Conservation (phyloP, 2,329 filamentous ascomycete genomes). For the Pestalotiopsis sp. region DNA sequence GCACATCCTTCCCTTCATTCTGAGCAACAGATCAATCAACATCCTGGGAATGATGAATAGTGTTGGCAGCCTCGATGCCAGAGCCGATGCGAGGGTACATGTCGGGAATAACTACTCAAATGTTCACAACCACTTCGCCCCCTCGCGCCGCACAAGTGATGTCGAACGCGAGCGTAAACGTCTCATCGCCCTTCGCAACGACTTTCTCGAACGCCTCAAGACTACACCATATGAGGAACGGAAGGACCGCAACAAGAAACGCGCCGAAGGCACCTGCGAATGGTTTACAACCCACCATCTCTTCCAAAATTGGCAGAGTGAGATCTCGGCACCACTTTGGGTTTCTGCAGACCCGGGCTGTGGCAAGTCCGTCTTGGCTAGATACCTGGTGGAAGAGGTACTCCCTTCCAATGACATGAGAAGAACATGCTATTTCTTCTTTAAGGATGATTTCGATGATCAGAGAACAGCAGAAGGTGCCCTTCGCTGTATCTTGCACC, state of each 20-base stretch:
- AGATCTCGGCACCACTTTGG: slow-evolving; percentile 30
- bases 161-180: no score
- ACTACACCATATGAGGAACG: slow-evolving; percentile 16
- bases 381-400: slow-evolving; percentile 34
- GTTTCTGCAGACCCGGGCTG: slow-evolving; percentile 46
- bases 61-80: no score
- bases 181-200: no score
- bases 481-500: slow-evolving; percentile 38
- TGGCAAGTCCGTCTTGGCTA: slow-evolving; percentile 45
- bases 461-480: slow-evolving; percentile 33
- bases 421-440: slow-evolving; percentile 45
- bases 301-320: slow-evolving; percentile 21
- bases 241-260: slow-evolving; percentile 20
- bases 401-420: slow-evolving; percentile 20
- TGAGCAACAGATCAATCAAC: no score
- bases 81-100: no score
- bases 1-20: no score
- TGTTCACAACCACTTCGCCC: no score
- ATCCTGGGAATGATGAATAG: no score
- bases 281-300: slow-evolving; percentile 18
- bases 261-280: slow-evolving; percentile 19
- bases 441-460: slow-evolving; percentile 42
- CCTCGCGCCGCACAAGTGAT: no score
- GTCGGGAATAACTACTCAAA: no score
- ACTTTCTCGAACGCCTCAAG: no score